Base-by-base conservation (phyloP, 805 yeast genomes). In the Komagataella phaffii region DNA sequence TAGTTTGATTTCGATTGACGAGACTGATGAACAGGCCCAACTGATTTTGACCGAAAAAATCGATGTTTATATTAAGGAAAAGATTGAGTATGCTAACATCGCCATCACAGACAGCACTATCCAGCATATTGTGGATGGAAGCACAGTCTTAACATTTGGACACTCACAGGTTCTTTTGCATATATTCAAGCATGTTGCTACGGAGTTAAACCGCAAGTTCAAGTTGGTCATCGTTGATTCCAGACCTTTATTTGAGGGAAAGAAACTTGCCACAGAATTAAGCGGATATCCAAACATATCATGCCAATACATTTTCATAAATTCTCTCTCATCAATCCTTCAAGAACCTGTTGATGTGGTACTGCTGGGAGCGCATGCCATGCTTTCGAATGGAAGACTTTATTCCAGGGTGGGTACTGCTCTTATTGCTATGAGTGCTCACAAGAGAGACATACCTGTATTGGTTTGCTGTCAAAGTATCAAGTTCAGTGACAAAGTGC, bases 341-440 rank as follows among this genome's bases (percentile, higher is more conserved):
- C 85, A 83, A 58, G 89, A 87, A 64, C 40, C 40, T 30, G 91
- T 93, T 40, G 93, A 93, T 59, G 84, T 85, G 57, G 95, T 93
- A 6, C 85, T 93, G 65, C 72, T 93, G 43, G 99, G 99, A 14
- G 98, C 98, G 0, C 98, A 93, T 64, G 95, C 97, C 36, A 89
- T 93, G 87, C 75, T 93, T 53, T 88, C 97, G 7, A 93, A 93
- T 63, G 99, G 99, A 1, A 79, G 89, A 64, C 74, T 93, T 52
- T 89, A 87, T 63, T 86, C 97, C 1, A 79, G 99, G 55, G 97
- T 88, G 17, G 99, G 99, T 19, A 84, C 97, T 6, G 96, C 97
- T 1, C 71, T 90, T 68, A 79, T 93, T 48, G 95, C 98, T 7
- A 87, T 91, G 88, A 80, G 85, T 68, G 90, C 96, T 21, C 83